Evolutionary conservation across 2,329 filamentous ascomycete genomes (phyloP).

Genomic region (Pseudogymnoascus sp.): DNA sequence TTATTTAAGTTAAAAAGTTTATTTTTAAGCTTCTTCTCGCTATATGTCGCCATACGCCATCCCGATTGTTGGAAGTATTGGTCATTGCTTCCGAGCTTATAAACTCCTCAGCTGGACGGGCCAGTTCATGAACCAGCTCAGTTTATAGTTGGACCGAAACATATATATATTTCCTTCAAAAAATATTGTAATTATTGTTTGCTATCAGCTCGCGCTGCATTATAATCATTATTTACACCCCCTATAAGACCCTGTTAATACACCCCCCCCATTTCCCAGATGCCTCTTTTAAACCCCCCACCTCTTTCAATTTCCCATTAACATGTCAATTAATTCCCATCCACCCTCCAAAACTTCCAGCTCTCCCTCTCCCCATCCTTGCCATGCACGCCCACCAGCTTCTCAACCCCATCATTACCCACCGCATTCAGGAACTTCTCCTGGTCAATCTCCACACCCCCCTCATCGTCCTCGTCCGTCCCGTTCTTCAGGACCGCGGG

Average conservation of each 20-base stretch:
- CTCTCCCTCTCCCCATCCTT: slow-evolving; percentile 62
- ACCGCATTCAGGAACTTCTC: slow-evolving; percentile 80
- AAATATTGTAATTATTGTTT: not conserved
- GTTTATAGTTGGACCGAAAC: no score
- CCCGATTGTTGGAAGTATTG: no score
- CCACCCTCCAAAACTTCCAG: slow-evolving; percentile 79
- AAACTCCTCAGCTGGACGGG: no score
- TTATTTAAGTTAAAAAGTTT: not conserved
- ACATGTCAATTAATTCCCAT: slow-evolving; percentile 25
- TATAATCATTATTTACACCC: not conserved
- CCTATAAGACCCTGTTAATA: not conserved
- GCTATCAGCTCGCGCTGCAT: not conserved
- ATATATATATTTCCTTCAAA: not conserved
- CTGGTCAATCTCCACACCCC: slow-evolving; percentile 86
- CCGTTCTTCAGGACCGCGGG: slow-evolving; percentile 85
- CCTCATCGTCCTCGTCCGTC: slow-evolving; percentile 65
- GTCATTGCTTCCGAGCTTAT: no score
- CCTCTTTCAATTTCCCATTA: not conserved
- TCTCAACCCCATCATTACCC: slow-evolving; percentile 77
- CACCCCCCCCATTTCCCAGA: not conserved
- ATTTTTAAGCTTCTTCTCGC: not conserved
- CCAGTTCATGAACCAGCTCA: no score
- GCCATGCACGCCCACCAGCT: slow-evolving; percentile 71
- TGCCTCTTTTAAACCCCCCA: not conserved
- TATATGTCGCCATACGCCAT: no score